A percentile compares a stretch with the other conserved stretches of the same genome.
These are phyloP conservation scores for Nannizzia gypsea DNA, from an alignment of 2,329 filamentous ascomycete species.

Conservation along the genomic window DNA sequence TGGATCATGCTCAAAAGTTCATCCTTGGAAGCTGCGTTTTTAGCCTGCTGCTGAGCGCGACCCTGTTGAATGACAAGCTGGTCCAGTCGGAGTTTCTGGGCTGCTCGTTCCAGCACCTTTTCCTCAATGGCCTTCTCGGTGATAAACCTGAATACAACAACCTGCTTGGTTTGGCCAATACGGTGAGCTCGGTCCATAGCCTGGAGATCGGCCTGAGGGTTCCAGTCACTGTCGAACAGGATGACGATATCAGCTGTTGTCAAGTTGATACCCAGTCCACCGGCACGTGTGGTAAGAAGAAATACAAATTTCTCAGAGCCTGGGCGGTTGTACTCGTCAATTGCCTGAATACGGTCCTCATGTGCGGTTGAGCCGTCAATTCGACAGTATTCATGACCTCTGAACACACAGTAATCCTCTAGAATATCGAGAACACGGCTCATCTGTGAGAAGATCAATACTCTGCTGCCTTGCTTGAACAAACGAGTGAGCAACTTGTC, in stretches of 20 bases:
- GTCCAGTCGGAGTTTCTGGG: slow-evolving; percentile 90
- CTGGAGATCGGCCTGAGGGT: slow-evolving; percentile 93
- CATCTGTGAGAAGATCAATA: slow-evolving; percentile 99
- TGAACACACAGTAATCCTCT: slow-evolving; percentile 96
- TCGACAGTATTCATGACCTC: slow-evolving; percentile 88
- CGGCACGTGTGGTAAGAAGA: slow-evolving; percentile 84
- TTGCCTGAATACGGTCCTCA: slow-evolving; percentile 92
- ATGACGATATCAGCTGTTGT: slow-evolving; percentile 92
- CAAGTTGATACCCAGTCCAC: slow-evolving; percentile 92
- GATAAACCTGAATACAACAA: slow-evolving; percentile 90
- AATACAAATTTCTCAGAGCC: slow-evolving; percentile 96
- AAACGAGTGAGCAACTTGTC: slow-evolving; percentile 81
- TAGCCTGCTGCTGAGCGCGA: slow-evolving; percentile 77
- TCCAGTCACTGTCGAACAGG: slow-evolving; percentile 97
- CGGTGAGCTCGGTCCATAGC: slow-evolving; percentile 98
- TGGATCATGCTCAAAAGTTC: slow-evolving; percentile 97
- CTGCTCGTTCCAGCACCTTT: slow-evolving; percentile 91
- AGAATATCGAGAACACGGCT: slow-evolving; percentile 92
- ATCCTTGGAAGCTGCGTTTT: slow-evolving; percentile 88
- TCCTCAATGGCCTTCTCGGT: slow-evolving; percentile 98
- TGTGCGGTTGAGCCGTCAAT: slow-evolving; percentile 96
- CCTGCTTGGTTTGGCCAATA: slow-evolving; percentile 97
- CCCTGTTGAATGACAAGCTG: slow-evolving; percentile 98
- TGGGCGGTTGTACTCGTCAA: slow-evolving; percentile 96
- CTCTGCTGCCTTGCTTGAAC: slow-evolving; percentile 74